phyloP scores from a whole-genome alignment of 306 rosid species.

The Glycine latifolia region DNA sequence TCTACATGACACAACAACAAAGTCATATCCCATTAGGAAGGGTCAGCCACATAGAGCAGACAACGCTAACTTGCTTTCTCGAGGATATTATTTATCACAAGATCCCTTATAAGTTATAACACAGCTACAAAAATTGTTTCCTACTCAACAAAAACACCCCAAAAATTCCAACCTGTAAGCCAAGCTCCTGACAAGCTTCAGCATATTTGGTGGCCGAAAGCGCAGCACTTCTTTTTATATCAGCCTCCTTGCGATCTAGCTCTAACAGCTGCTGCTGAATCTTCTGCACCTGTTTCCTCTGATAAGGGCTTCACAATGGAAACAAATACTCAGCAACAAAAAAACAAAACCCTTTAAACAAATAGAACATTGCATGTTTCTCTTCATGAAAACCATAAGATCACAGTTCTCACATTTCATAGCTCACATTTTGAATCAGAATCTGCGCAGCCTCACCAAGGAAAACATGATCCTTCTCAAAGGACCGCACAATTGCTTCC shows the following conservation, averaged over 20 bases:
- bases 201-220: slow-evolving; percentile 77
- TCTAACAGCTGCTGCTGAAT: slow-evolving; percentile 92
- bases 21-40: too few species aligned
- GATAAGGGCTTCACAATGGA: slow-evolving; percentile 74
- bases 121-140: not conserved
- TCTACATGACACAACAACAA: not conserved
- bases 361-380: slow-evolving; percentile 13
- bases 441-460: slow-evolving; percentile 96
- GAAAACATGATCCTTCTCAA: slow-evolving; percentile 87
- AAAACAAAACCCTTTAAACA: slow-evolving; percentile 26
- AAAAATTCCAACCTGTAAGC: slow-evolving; percentile 75
- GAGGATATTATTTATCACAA: not conserved
- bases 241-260: slow-evolving; percentile 93
- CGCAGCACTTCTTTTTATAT: slow-evolving; percentile 83
- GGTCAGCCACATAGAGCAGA: too few species aligned
- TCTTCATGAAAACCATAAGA: slow-evolving; percentile 27
- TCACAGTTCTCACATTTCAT: slow-evolving; percentile 79
- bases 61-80: not conserved
- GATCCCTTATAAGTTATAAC: not conserved
- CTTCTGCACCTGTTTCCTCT: slow-evolving; percentile 93
- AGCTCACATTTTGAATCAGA: slow-evolving; percentile 86
- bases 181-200: slow-evolving; percentile 99
- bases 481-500: slow-evolving; percentile 77
- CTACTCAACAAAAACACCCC: slow-evolving; percentile 27
- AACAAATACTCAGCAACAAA: slow-evolving; percentile 20